Evolutionary conservation across 257 asterid species (phyloP).

Genomic region (Gynochthodes officinalis): DNA sequence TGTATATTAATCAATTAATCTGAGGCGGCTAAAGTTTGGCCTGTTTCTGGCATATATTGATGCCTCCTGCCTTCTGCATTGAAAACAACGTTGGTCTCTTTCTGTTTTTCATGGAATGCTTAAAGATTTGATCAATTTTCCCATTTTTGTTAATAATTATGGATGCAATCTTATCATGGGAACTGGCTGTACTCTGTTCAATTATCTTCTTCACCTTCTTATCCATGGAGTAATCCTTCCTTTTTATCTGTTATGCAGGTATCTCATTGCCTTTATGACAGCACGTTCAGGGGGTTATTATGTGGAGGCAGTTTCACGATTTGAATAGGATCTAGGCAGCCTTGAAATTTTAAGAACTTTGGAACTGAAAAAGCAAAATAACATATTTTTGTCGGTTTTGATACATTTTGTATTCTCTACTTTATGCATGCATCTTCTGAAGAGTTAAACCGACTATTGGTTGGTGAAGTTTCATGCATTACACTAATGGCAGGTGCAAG

Average conservation of each 20-base stretch:
- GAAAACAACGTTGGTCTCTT: neutral
- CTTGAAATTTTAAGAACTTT: slow-evolving; percentile 4
- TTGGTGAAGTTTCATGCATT: neutral
- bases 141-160: no score
- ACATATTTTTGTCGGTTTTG: slow-evolving; percentile 11
- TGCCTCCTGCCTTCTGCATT: neutral
- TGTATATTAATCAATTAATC: neutral
- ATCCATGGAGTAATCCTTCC: slow-evolving; percentile 12
- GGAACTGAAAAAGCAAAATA: slow-evolving; percentile 18
- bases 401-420: neutral
- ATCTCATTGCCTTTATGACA: slow-evolving; percentile 60
- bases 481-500: neutral
- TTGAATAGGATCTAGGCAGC: slow-evolving; percentile 17
- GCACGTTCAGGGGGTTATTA: slow-evolving; percentile 11
- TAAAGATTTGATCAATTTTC: neutral
- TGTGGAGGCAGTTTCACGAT: slow-evolving; percentile 8
- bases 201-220: neutral
- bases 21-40: neutral
- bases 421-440: neutral
- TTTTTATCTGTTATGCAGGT: slow-evolving; percentile 36
- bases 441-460: slow-evolving; percentile 1
- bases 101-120: no score
- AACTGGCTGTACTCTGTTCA: neutral
- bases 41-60: neutral
- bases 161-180: neutral